Evolutionary conservation across 108 stramenopile species (phyloP), one percentile per base, ranked within the genome.

Genomic region (Nitzschia putrida): DNA sequence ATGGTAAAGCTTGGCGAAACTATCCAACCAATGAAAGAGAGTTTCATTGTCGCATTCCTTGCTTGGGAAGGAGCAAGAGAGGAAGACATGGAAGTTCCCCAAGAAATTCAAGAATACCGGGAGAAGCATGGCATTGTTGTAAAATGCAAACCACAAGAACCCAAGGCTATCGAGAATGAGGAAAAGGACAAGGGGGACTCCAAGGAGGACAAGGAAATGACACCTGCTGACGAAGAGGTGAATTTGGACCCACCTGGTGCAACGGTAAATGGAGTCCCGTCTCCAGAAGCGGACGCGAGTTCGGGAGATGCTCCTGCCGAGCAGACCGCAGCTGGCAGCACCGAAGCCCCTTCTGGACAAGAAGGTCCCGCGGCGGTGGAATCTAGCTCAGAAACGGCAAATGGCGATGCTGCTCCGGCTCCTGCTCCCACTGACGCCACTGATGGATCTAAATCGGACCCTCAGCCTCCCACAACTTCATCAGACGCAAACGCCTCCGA

Each of bases 11-110:
- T 98, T 8, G 96, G 96, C 0, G 92, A 95, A 63, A 94, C 93
- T 1, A 96, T 98, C 54, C 73, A 88, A 14, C 97, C 95, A n/a
- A 97, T 98, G 97, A 98, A 97, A 70, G 95, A 96, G 49, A 92
- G 94, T 70, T 98, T 98, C 61, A 87, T 98, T 67, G 98, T 98
- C 14, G 98, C 96, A 4, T 87, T 81, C 77, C 83, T 98, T 25
- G 81, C 90, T 37, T 95, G 93, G 80, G 83, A 93, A 40, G 94
- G 93, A 18, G 84, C 82, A 23, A 78, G 70, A 52, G 72, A 74
- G 50, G 91, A 93, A 71, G 73, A 93, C 64, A 78, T 87, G 82
- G 83, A 74, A 8, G 92, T 94, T 7, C 90, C 93, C 2, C 85
- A 85, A 71, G 87, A 84, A 29, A 81, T 94, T 47, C 64, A 87